Evolutionary conservation across 2,329 filamentous ascomycete genomes (phyloP), one percentile per base, ranked within the genome.

Genomic region (Sclerotiophoma versabilis): DNA sequence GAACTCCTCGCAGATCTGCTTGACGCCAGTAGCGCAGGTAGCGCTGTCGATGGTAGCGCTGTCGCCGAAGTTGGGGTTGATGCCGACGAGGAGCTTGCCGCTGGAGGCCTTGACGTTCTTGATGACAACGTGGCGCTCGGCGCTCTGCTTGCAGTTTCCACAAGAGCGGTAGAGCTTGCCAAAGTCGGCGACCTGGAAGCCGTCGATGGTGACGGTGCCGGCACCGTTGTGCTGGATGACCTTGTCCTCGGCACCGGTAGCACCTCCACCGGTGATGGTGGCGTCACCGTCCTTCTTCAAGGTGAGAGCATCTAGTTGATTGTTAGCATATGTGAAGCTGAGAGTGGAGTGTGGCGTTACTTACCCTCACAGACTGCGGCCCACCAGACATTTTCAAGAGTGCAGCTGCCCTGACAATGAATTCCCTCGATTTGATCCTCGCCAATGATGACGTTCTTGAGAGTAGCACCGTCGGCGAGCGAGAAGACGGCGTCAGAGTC

Each of bases 371-470:
- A 76, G 42, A 77, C 71, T 27, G 68, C 68, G 30, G 64, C 59
- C 65, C 70, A 78, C 74, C 75, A 78, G 39, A 79, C 76, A 58
- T 78, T 78, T 49, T 74, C 73, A 27, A 81, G 68, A 20, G 76
- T 80, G 68, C 80, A 82, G 26, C 48, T 57, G 79, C 81, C 66
- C 82, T 58, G 43, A 27, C 54, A 57, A 33, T 57, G 54, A 7
- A 57, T 50, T 26, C 54, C 54, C 33, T 57, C 81, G 20, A 77
- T 75, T 63, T 82, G 77, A 54, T 78, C 76, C 26, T 72, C 70
- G 17, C 81, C 81, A 50, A 83, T 83, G 69, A 83, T 83, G 68
- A 78, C 80, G 62, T 83, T 83, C 59, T 75, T 77, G 37, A 84
- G 70, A 17, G 78, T 79, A 17, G 76, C 81, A 15, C 81, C 81